phyloP scores from a whole-genome alignment of 495 filamentous ascomycete genomes.

The Schizothecium vesticola region DNA sequence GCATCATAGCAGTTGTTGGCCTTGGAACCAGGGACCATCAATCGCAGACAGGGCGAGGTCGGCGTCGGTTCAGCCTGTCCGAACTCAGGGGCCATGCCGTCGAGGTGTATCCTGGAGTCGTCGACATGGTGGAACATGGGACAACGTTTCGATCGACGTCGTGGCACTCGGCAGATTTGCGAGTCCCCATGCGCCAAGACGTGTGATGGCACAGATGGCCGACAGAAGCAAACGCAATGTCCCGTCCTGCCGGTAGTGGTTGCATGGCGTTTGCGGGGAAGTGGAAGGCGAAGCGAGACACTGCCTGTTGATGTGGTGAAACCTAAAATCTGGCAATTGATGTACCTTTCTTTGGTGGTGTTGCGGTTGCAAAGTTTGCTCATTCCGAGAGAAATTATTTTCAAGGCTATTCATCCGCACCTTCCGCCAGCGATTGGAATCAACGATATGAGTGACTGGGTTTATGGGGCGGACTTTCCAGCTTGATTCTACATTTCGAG shows the following conservation, averaged over 20 bases:
- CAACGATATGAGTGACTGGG: too few relatives aligned
- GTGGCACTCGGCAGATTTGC: constrained; percentile 8
- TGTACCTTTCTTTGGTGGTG: not conserved
- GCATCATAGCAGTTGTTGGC: not conserved
- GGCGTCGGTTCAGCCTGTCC: not conserved
- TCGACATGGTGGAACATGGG: not conserved
- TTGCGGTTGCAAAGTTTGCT: not conserved
- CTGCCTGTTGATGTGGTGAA: constrained; percentile 1
- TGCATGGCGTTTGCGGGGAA: constrained; percentile 9
- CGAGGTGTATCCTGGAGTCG: not conserved
- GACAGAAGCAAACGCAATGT: not conserved
- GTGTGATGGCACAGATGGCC: not conserved
- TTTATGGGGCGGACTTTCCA: too few relatives aligned
- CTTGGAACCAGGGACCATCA: not conserved
- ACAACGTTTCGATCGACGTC: constrained; percentile 8
- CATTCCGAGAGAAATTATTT: not conserved
- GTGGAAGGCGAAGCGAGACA: constrained; percentile 1
- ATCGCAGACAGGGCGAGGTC: not conserved
- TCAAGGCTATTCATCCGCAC: not conserved
- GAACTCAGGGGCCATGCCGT: not conserved
- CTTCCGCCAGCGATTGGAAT: not conserved
- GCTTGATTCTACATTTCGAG: too few relatives aligned
- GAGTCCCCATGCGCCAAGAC: constrained; percentile 7
- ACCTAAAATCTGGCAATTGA: not conserved
- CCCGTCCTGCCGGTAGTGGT: constrained; percentile 13